Percentiles rank a stretch among this genome's conserved stretches.
phyloP scores from a whole-genome alignment of 2,329 filamentous ascomycete species.

The Fusarium drepaniforme region DNA sequence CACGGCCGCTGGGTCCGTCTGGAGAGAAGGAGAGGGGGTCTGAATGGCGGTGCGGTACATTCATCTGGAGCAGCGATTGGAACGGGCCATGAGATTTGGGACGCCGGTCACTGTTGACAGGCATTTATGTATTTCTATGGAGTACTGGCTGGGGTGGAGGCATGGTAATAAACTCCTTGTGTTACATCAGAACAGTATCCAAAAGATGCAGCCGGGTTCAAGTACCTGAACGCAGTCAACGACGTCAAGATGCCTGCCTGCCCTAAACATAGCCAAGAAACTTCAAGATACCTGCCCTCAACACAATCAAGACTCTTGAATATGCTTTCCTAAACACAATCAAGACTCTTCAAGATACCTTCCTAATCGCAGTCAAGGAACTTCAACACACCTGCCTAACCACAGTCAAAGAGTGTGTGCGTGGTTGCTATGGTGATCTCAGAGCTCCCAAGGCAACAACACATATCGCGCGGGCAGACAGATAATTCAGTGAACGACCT shows the following conservation, averaged over 20 bases:
- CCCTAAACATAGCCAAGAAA: background rate
- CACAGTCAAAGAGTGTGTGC: background rate
- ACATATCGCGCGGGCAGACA: background rate
- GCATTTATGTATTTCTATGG: background rate
- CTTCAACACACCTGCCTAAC: background rate
- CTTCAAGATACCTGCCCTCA: background rate
- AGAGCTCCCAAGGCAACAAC: background rate
- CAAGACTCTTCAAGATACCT: background rate
- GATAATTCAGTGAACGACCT: background rate
- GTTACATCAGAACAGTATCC: background rate
- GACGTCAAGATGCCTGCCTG: background rate
- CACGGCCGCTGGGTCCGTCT: conserved; percentile 83
- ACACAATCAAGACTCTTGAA: no score
- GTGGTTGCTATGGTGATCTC: background rate
- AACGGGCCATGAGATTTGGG: conserved; percentile 31
- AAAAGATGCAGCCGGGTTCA: background rate
- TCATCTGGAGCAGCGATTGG: conserved; percentile 78
- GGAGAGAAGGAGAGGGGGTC: conserved; percentile 87
- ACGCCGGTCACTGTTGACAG: no score
- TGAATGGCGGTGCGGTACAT: conserved; percentile 89
- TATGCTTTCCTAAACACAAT: background rate
- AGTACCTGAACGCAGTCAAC: background rate
- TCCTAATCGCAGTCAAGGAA: background rate
- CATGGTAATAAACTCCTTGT: no score
- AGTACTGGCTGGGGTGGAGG: background rate